Evolutionary conservation across 169 alveolate species (phyloP).

Genomic region (Plasmodium ovale): DNA sequence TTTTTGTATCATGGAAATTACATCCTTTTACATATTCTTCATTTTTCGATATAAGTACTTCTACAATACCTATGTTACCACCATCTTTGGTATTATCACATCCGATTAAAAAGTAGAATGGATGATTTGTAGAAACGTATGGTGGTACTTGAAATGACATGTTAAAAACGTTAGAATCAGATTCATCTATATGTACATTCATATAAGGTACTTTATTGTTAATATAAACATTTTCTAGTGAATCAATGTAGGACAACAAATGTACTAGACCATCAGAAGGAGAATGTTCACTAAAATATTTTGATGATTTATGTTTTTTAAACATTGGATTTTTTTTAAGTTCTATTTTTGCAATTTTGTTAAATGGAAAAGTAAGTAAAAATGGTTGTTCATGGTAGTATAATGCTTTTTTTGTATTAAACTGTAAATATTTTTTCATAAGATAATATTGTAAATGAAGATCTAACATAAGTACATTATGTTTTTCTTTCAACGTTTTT

Average conservation of each 20-base stretch:
- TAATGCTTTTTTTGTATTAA: not conserved
- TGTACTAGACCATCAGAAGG: constrained; percentile 13
- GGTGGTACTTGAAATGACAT: constrained; percentile 54
- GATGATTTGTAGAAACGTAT: constrained; percentile 3
- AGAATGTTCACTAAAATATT: constrained; percentile 11
- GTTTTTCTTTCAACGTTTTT: not conserved
- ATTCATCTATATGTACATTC: constrained; percentile 7
- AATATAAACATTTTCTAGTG: constrained; percentile 14
- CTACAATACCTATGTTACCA: constrained; percentile 44
- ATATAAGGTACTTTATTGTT: not conserved
- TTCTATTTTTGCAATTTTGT: constrained; percentile 30
- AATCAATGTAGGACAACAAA: constrained; percentile 23
- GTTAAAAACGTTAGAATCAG: not conserved
- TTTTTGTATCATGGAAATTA: constrained; percentile 4
- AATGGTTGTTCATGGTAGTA: constrained; percentile 28
- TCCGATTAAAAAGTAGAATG: constrained; percentile 50
- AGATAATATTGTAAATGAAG: constrained; percentile 13
- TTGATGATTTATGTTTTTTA: constrained; percentile 10
- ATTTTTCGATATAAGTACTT: constrained; percentile 28
- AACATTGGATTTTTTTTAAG: constrained; percentile 37
- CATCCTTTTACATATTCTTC: constrained; percentile 52
- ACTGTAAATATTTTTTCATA: constrained; percentile 12
- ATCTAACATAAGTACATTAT: constrained; percentile 11
- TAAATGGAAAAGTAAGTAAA: constrained; percentile 9
- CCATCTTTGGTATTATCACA: constrained; percentile 47